Base-by-base conservation (phyloP, 1,284 basidiomycete genomes). In the Golubevia sp. region DNA sequence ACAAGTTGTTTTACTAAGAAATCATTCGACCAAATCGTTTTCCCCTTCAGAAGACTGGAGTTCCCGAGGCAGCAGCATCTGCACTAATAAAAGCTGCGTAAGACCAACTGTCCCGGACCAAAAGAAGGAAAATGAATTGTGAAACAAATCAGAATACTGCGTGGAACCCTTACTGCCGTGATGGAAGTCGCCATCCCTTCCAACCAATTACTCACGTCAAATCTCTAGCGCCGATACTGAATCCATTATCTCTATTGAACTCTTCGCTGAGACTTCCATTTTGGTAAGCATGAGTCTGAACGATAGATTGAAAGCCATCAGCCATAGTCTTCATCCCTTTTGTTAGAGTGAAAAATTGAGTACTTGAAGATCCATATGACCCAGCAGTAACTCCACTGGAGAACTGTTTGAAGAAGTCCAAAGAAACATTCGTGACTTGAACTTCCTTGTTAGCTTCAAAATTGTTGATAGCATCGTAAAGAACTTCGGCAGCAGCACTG, bases 191-290 rank as follows among this genome's bases (percentile, higher is more conserved):
- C n/a, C n/a, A n/a, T 26, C 21, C 50, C 5, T 23, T 23, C 13
- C 50, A 52, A 1, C 50, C 50, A 27, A 52, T 26, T 26, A 52
- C 50, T 52, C 50, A 52, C 50, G 73, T 74, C 13, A 74, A 54
- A 49, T 74, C 73, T n/a, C 73, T 56, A 0, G 73, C 73, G 21
- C 73, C 73, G 38, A 61, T 59, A 44, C 67, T 70, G 59, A 56
- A 72, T 49, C 73, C 73, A 13, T 55, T 70, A 55, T 68, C 44
- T 11, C 66, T 59, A 51, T 64, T 61, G 51, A 74, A 71, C 63
- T 74, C 60, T 61, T 74, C 73, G 48, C 63, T 62, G 20, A 74
- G 18, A 44, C 62, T 65, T 7, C 70, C 73, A 53, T 74, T 74
- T 25, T 57, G n/a, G 59, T 62, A 66, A 1, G 66, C 58, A 61